Percentiles rank a stretch among this genome's conserved stretches.
phyloP scores from a whole-genome alignment of 1,284 basidiomycete species.

The Cryptococcus hybrid region DNA sequence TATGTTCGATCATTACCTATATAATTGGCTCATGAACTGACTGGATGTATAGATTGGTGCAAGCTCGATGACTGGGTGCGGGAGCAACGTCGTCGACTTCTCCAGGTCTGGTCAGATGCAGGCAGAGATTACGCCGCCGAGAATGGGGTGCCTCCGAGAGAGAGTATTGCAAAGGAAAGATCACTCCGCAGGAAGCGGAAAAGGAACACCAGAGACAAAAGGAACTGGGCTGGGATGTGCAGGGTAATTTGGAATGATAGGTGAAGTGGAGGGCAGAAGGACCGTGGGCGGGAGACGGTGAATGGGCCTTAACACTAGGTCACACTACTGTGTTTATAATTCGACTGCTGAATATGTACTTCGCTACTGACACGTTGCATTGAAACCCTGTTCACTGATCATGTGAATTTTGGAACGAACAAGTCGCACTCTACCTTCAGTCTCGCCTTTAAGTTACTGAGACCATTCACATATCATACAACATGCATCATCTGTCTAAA shows the following conservation, averaged over 20 bases:
- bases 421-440: too few species aligned
- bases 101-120: constrained; percentile 38
- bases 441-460: too few species aligned
- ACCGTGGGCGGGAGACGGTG: too few species aligned
- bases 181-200: constrained; percentile 33
- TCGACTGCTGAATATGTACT: too few species aligned
- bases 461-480: neutral
- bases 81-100: constrained; percentile 36
- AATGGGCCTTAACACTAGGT: too few species aligned
- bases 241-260: constrained; percentile 15
- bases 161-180: constrained; percentile 33
- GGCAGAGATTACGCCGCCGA: constrained; percentile 36
- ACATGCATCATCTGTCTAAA: constrained; percentile 3
- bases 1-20: constrained; percentile 24
- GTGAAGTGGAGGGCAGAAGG: constrained; percentile 5
- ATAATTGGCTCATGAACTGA: neutral
- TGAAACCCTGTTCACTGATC: too few species aligned
- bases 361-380: too few species aligned
- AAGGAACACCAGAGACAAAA: constrained; percentile 47
- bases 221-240: constrained; percentile 48
- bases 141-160: constrained; percentile 33
- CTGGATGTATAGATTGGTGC: constrained; percentile 37
- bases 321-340: too few species aligned
- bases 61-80: constrained; percentile 48
- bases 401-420: too few species aligned